These are phyloP conservation scores for Fusarium miscanthi DNA, from an alignment of 2,329 filamentous ascomycete species.

Conservation along the genomic window DNA sequence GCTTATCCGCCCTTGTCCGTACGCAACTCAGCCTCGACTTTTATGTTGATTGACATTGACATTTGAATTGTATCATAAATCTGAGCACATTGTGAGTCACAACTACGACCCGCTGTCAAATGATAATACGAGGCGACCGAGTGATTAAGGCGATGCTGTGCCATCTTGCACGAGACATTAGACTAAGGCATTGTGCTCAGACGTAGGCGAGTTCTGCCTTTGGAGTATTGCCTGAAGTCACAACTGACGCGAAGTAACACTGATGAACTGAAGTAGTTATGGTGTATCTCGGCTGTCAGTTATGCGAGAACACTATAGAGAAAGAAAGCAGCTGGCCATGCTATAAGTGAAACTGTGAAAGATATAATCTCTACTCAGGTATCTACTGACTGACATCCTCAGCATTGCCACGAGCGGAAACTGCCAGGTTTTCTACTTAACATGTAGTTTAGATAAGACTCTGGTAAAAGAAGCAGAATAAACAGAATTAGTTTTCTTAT, in stretches of 20 bases:
- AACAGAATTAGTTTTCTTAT: accelerated
- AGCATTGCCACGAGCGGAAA: not conserved
- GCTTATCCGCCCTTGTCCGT: not conserved
- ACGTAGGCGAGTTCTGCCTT: constrained; percentile 26
- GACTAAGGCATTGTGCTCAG: constrained; percentile 13
- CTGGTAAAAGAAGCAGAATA: not conserved
- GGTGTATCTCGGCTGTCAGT: not conserved
- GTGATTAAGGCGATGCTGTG: constrained; percentile 30
- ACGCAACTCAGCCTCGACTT: not conserved
- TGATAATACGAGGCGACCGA: constrained; percentile 18
- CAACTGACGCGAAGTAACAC: not conserved
- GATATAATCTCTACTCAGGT: not conserved
- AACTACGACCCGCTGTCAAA: not conserved
- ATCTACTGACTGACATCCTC: not conserved
- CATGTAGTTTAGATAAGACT: not conserved
- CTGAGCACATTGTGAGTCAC: not conserved
- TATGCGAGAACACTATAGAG: not conserved
- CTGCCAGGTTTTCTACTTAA: not conserved
- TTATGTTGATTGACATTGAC: not conserved
- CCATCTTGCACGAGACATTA: constrained; percentile 14
- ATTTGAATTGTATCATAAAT: no score
- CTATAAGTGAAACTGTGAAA: not conserved
- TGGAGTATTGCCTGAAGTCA: not conserved
- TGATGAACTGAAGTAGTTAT: not conserved
- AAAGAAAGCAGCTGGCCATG: no score